Evolutionary conservation across 2,329 filamentous ascomycete species (phyloP), one percentile per base, ranked within the genome.

Genomic region (Daldinia sp.): DNA sequence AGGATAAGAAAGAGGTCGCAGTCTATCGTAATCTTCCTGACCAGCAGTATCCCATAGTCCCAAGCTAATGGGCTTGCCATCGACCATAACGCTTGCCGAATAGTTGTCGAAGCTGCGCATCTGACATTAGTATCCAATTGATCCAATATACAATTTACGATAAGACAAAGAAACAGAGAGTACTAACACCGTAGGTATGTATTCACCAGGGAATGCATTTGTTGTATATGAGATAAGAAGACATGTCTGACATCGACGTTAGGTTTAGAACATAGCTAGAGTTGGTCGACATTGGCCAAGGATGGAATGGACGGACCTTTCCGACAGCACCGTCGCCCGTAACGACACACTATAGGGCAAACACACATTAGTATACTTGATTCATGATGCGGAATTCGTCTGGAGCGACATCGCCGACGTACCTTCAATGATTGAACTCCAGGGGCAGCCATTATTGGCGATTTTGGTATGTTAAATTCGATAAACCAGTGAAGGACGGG

Each of bases 151-250:
- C 54, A 55, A 53, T 19, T 30, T 37, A 11, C 39, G 59, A 47
- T 41, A 67, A 15, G 27, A 48, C 7, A 52, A 54, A 34, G 49
- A n/a, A n/a, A 52, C 15, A 27, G 15, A 29, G 21, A 15, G 29
- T 43, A 84, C 90, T 79, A 82, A 95, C 91, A 99, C 95, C 73
- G 95, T 99, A 71, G 95, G 95, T 73, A 99, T 98, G 81, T 99
- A 99, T 85, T 99, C 95, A 79, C 95, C 95, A n/a, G 95, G 95
- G 79, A 99, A 99, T 70, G 95, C 95, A 83, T 98, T 99, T 68
- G 95, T 99, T 68, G 95, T 98, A 83, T 99, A 99, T 54, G 94
- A 98, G 78, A 99, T 99, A 74, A 99, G 89, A 63, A 99, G 89
- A 84, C 95, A 99, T 85, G 95, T 99, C 94, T 97, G 65, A 56